Conservation (phyloP, 495 filamentous ascomycete species). For the Talaromyces thailandensis region DNA sequence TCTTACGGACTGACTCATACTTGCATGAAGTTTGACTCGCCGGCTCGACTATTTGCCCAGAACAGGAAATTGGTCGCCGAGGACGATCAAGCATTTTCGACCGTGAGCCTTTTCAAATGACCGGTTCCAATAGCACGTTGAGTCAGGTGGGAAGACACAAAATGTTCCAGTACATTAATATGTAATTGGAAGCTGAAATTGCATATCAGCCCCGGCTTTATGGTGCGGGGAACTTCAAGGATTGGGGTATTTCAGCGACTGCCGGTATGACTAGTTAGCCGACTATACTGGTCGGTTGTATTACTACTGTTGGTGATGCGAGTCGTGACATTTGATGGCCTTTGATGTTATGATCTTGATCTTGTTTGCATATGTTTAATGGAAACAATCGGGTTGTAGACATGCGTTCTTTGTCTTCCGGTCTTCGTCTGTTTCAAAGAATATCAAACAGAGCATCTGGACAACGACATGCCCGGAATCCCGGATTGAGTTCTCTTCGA, state of each 20-base stretch:
- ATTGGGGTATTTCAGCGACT: not conserved
- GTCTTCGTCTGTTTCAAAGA: not conserved
- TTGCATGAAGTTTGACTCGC: no score
- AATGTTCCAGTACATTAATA: no score
- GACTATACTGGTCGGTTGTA: not conserved
- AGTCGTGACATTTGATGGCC: slow-evolving; percentile 92
- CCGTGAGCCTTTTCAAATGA: no score
- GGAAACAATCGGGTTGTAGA: not conserved
- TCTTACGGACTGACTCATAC: no score
- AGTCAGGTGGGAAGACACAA: no score
- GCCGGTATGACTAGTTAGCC: not conserved
- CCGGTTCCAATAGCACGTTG: no score
- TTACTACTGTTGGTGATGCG: not conserved
- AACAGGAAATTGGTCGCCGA: no score
- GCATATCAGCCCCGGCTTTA: not conserved
- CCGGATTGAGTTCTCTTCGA: slow-evolving; percentile 71
- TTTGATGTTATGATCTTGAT: slow-evolving; percentile 89
- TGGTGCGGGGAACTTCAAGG: not conserved
- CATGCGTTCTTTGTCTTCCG: not conserved
- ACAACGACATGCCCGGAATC: slow-evolving; percentile 51
- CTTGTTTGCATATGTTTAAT: slow-evolving; percentile 62
- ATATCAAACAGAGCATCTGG: slow-evolving; percentile 21
- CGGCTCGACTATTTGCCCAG: no score
- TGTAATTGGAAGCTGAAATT: not conserved
- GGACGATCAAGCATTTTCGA: no score